These are phyloP conservation scores for Rutidosis leptorrhynchoides DNA, from an alignment of 129 eudicot species.

Conservation along the genomic window DNA sequence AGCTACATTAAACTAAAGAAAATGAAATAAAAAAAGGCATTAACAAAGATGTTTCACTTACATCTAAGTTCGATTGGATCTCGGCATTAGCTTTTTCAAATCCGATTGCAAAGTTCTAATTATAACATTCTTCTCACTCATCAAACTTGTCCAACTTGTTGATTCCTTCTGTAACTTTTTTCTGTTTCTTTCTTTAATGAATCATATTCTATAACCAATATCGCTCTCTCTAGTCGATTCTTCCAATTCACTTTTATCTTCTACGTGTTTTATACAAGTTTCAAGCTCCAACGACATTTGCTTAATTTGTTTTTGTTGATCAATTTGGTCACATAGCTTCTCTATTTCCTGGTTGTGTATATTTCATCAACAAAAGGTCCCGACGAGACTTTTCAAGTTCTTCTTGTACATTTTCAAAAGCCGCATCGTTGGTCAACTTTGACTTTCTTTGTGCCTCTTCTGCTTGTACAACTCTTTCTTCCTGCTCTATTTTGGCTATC, in stretches of 20 bases:
- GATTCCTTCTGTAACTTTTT: conserved; percentile 40
- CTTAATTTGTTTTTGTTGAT: conserved; percentile 39
- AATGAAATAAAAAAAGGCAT: neutral
- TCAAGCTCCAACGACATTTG: conserved; percentile 36
- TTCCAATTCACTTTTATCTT: conserved; percentile 13
- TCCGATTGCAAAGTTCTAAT: conserved; percentile 57
- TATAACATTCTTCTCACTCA: conserved; percentile 46
- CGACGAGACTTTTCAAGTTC: conserved; percentile 46
- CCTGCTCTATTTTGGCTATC: conserved; percentile 57
- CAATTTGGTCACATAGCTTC: conserved; percentile 38
- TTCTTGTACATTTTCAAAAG: conserved; percentile 50
- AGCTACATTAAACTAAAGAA: neutral
- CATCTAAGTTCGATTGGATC: conserved; percentile 44
- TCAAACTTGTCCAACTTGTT: conserved; percentile 37
- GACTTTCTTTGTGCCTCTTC: conserved; percentile 66
- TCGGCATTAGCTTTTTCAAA: conserved; percentile 40
- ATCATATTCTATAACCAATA: conserved; percentile 42
- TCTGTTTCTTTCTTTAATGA: conserved; percentile 50
- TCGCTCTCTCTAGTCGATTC: conserved; percentile 33
- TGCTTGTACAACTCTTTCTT: conserved; percentile 60
- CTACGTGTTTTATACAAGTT: conserved; percentile 6
- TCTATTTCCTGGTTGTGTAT: conserved; percentile 38
- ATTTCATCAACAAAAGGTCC: conserved; percentile 46
- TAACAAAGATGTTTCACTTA: conserved; percentile 8
- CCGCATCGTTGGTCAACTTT: conserved; percentile 38